Base-by-base conservation (phyloP, 2,329 filamentous ascomycete genomes). In the Trichoderma sp. region DNA sequence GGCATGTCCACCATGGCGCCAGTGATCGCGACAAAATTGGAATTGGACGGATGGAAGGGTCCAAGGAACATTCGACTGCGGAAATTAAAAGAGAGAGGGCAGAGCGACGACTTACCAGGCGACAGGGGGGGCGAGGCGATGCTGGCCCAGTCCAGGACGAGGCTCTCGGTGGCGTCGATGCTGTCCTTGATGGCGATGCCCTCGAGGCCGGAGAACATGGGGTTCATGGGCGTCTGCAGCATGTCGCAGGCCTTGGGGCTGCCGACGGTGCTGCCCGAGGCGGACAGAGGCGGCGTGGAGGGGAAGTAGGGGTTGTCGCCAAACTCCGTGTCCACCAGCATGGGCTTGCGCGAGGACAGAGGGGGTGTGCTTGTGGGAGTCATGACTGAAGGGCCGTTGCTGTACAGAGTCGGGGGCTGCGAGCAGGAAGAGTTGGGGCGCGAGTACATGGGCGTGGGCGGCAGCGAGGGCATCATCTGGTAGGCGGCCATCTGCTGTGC, bases 91-190 rank as follows among this genome's bases (percentile, higher is more conserved):
- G 7, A 34, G 1, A 24, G 5, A 2, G 14, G 21, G n/a, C 5
- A 2, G 14, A 17, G n/a, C 5, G n/a, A 34, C 7, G 7, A 86
- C 92, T 82, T 89, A 96, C 92, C 88, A 85, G 93, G 93, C 72
- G 92, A 96, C 85, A 96, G 87, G 26, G 92, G 92, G 59, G 93
- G 93, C 39, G 93, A 96, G 66, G 86, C 85, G 67, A 88, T 89
- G 75, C 85, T 88, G 65, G 89, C 83, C 90, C 92, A 96, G 72
- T 94, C 90, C 69, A 90, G 82, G 69, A 90, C 86, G 64, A 94
- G 83, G 68, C 88, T 88, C 79, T 95, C 91, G 21, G 86, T 85
- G 71, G 88, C 84, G 24, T 94, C 89, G 69, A 89, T 87, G 30
- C 84, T 85, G 69, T 91, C 84, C 82, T 93, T 93, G 56, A 76